Percentiles rank a stretch among this genome's conserved stretches.
Evolutionary conservation across 768 basidiomycete species (phyloP).

Genomic region (Pilatotrama ljubarskyi): DNA sequence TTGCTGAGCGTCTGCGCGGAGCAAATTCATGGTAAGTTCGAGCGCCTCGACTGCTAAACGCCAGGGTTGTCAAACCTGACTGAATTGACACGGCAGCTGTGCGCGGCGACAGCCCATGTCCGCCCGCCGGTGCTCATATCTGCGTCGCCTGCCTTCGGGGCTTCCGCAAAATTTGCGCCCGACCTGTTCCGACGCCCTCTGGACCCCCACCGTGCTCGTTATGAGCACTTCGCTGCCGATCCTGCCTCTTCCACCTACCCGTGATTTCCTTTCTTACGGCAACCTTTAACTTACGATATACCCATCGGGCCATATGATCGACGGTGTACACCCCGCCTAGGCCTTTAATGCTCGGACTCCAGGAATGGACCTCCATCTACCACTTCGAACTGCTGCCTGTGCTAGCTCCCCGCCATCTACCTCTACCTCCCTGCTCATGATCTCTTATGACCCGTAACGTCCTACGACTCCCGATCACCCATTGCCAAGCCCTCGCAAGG

Average conservation of each 20-base stretch:
- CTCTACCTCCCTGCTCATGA: neutral
- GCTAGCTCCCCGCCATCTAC: no score
- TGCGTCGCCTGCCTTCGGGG: neutral
- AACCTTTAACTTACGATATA: conserved; percentile 20
- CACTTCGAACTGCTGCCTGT: neutral
- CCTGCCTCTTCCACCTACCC: neutral
- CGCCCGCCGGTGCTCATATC: neutral
- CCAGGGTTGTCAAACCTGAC: neutral
- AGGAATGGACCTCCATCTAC: neutral
- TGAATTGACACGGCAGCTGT: neutral
- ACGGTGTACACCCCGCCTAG: neutral
- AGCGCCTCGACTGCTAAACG: neutral
- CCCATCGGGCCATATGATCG: conserved; percentile 2
- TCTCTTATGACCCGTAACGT: neutral
- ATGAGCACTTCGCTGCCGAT: no score
- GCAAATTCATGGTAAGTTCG: neutral
- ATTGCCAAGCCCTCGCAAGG: no score
- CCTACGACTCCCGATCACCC: neutral
- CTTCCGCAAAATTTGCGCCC: conserved; percentile 1
- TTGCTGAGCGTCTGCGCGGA: conserved; percentile 30
- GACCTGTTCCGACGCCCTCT: neutral
- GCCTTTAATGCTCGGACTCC: conserved; percentile 15
- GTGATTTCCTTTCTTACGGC: neutral
- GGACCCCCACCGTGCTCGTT: neutral
- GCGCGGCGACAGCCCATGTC: neutral